Evolutionary conservation across 129 eudicot genomes (phyloP), one percentile per base, ranked within the genome.

Genomic region (Lonicera japonica): DNA sequence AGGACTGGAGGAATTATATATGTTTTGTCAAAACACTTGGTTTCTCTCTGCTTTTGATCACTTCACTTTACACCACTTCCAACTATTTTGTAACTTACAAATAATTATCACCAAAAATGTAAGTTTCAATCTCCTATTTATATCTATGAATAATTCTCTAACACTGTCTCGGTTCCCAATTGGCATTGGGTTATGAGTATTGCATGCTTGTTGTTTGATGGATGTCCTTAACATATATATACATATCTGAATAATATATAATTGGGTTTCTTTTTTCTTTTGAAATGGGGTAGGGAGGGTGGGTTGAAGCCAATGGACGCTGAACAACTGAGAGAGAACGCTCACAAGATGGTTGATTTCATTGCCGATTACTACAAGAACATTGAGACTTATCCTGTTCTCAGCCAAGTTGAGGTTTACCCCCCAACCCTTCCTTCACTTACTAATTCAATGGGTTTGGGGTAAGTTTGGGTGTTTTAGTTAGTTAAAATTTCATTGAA

Each of bases 281-380:
- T 66, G 64, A 60, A 38, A 39, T 24, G 54, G 53, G 48, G 3
- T 59, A 92, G 96, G 91, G 96, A 85, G 67, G 75, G 77, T 21
- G 81, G 65, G 54, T 79, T 86, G 87, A 91, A 92, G 82, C 78
- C 96, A 78, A 92, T 92, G 99, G 95, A 92, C 64, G 79, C 99
- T 41, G 99, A 92, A 38, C 99, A 92, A 61, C 64, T 92, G 56
- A 82, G 99, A 68, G 96, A 85, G 73, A 66, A 70, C 54, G 99
- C 75, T 18, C 99, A 92, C 80, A 85, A 87, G 73, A 88, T 92
- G 99, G 95, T 88, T 0, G 99, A 92, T 67, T 92, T 92, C 76
- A 81, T 92, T 74, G 99, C 99, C 68, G 99, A 92, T 78, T 92
- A 92, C 70, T 92, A 92, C 80, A 87, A 92, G 63, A 76, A 81